These are phyloP conservation scores for Globisporangium cystogenes DNA, from an alignment of 352 stramenopile species.

Conservation along the genomic window DNA sequence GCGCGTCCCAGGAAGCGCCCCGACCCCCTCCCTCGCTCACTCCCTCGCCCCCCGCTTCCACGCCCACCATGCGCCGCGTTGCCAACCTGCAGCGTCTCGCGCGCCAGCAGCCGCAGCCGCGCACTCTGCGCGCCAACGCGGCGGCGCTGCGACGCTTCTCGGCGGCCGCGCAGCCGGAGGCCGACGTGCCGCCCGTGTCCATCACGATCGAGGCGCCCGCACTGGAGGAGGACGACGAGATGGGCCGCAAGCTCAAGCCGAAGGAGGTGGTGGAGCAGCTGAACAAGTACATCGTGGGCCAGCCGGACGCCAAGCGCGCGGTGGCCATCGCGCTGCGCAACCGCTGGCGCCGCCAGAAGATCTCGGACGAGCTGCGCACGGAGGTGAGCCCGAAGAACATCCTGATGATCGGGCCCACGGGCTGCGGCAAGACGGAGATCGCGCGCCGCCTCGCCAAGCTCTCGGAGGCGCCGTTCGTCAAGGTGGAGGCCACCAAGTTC, in stretches of 20 bases:
- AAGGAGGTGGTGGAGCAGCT: conserved; percentile 93
- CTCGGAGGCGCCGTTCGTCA: conserved; percentile 96
- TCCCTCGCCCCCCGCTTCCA: not conserved
- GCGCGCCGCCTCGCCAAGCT: conserved; percentile 96
- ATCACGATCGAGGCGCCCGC: conserved; percentile 21
- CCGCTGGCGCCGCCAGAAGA: conserved; percentile 95
- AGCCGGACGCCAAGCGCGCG: conserved; percentile 96
- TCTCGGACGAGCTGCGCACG: conserved; percentile 87
- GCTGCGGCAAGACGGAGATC: conserved; percentile 99
- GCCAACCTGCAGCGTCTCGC: conserved; percentile 39
- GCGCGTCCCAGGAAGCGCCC: too few relatives aligned
- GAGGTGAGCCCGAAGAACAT: conserved; percentile 99
- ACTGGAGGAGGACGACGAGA: conserved; percentile 31
- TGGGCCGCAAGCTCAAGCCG: conserved; percentile 86
- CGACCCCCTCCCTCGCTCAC: not conserved
- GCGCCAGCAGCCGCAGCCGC: conserved; percentile 10
- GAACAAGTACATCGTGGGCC: conserved; percentile 98
- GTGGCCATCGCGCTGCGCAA: conserved; percentile 98
- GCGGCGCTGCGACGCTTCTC: conserved; percentile 18
- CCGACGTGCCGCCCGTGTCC: conserved; percentile 3
- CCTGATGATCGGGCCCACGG: conserved; percentile 98
- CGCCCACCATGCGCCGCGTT: conserved; percentile 49
- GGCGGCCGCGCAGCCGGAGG: conserved; percentile 22
- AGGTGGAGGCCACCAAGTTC: conserved; percentile 99
- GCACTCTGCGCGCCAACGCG: not conserved